Evolutionary conservation across 768 basidiomycete genomes (phyloP).

Genomic region (Lanmaoa rubissima): DNA sequence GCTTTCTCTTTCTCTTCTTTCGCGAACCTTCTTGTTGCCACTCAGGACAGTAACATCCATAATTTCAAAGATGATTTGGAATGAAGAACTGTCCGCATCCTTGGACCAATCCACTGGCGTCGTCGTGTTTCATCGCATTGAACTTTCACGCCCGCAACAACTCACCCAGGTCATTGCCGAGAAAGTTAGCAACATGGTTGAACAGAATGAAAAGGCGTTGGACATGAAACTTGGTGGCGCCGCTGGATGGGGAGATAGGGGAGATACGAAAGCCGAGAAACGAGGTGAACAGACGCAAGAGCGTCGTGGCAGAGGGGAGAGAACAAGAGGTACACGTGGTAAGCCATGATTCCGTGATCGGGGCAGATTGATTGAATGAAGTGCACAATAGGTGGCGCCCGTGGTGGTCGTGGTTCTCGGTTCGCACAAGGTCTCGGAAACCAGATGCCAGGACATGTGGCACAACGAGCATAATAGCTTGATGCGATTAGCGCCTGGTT

Average conservation of each 20-base stretch:
- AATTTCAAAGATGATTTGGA: conserved; percentile 99
- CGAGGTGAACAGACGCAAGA: conserved; percentile 78
- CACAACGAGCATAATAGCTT: conserved; percentile 22
- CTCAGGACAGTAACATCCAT: conserved; percentile 73
- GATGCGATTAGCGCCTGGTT: not conserved
- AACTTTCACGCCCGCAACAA: conserved; percentile 84
- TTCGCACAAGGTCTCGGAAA: conserved; percentile 83
- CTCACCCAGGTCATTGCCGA: conserved; percentile 89
- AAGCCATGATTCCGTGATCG: conserved; percentile 19
- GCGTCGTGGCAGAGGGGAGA: conserved; percentile 71
- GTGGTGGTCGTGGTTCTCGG: conserved; percentile 76
- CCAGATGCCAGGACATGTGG: conserved; percentile 54
- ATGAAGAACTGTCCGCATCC: conserved; percentile 89
- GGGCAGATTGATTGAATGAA: not conserved
- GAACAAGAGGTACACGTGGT: conserved; percentile 56
- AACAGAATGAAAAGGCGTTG: conserved; percentile 88
- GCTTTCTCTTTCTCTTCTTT: conserved; percentile 82
- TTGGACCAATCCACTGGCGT: conserved; percentile 89
- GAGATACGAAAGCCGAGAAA: conserved; percentile 63
- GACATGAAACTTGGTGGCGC: conserved; percentile 78
- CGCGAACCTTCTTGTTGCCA: conserved; percentile 84
- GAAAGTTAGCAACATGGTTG: conserved; percentile 79
- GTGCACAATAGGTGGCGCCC: conserved; percentile 48
- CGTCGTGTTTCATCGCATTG: conserved; percentile 90
- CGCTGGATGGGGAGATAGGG: conserved; percentile 53